phyloP scores from a whole-genome alignment of 2,329 filamentous ascomycete genomes.

The Triangularia verruculosa region DNA sequence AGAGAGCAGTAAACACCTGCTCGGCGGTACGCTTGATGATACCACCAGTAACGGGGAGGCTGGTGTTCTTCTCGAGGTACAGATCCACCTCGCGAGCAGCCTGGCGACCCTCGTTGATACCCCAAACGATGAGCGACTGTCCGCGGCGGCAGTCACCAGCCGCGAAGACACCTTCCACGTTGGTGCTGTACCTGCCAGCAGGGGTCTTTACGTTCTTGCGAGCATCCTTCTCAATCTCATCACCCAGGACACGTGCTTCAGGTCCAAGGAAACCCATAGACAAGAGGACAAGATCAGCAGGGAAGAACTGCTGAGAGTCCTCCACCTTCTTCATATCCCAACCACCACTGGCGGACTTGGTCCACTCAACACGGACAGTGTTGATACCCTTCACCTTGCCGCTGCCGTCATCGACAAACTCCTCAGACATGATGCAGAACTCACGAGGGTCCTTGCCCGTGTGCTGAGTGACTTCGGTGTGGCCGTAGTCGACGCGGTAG shows the following conservation, averaged over 20 bases:
- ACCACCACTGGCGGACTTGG: slow-evolving; percentile 79
- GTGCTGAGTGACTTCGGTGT: slow-evolving; percentile 92
- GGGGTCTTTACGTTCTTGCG: slow-evolving; percentile 97
- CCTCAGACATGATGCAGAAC: slow-evolving; percentile 97
- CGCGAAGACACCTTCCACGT: slow-evolving; percentile 83
- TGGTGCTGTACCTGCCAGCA: slow-evolving; percentile 83
- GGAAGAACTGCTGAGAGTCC: slow-evolving; percentile 92
- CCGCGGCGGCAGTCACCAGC: slow-evolving; percentile 93
- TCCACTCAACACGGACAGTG: slow-evolving; percentile 94
- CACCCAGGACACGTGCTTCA: slow-evolving; percentile 81
- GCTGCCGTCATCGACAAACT: slow-evolving; percentile 85
- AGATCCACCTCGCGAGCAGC: slow-evolving; percentile 88
- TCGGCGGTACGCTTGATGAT: slow-evolving; percentile 82
- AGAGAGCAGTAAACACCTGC: slow-evolving; percentile 55
- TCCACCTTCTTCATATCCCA: slow-evolving; percentile 99
- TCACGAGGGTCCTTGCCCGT: slow-evolving; percentile 95
- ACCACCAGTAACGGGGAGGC: slow-evolving; percentile 85
- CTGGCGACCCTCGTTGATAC: slow-evolving; percentile 95
- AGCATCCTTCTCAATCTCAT: slow-evolving; percentile 85
- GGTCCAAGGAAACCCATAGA: slow-evolving; percentile 98
- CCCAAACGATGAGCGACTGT: slow-evolving; percentile 95
- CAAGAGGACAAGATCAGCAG: slow-evolving; percentile 86
- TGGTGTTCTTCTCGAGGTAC: slow-evolving; percentile 76
- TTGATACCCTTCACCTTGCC: slow-evolving; percentile 95
- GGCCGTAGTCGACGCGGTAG: slow-evolving; percentile 97